Conservation (phyloP, 1,284 basidiomycete species). For the Vanrija sp. region DNA sequence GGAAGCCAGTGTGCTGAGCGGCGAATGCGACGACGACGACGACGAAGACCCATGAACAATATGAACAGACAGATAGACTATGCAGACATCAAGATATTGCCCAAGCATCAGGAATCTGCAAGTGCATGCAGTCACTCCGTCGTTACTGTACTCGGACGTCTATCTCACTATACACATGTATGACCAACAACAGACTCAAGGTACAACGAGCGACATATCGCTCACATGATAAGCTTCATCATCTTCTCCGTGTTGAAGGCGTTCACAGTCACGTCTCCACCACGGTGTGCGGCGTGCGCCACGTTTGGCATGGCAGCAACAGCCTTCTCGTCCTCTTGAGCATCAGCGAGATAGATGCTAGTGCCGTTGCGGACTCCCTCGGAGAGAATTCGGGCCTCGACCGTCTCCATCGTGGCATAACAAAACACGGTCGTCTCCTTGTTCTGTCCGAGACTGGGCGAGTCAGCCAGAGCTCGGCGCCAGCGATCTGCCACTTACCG, state of each 20-base stretch:
- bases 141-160: too few relatives aligned
- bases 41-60: too few relatives aligned
- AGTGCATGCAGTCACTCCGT: too few relatives aligned
- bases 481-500: not conserved
- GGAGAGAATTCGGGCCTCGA: constrained; percentile 43
- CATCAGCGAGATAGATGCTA: constrained; percentile 41
- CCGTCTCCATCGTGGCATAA: constrained; percentile 45
- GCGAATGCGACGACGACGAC: too few relatives aligned
- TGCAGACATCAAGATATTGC: too few relatives aligned
- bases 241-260: constrained; percentile 9
- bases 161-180: too few relatives aligned
- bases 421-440: constrained; percentile 46
- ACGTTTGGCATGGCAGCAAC: constrained; percentile 34
- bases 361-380: constrained; percentile 45
- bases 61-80: too few relatives aligned
- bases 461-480: too few relatives aligned
- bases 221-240: not conserved
- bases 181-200: too few relatives aligned
- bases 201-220: too few relatives aligned
- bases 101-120: too few relatives aligned
- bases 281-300: constrained; percentile 37
- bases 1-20: too few relatives aligned
- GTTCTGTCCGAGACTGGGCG: constrained; percentile 34
- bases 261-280: constrained; percentile 41
- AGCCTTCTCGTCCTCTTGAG: constrained; percentile 24